These are phyloP conservation scores for Populus ilicifolia DNA, from an alignment of 345 rosid species.

Conservation along the genomic window DNA sequence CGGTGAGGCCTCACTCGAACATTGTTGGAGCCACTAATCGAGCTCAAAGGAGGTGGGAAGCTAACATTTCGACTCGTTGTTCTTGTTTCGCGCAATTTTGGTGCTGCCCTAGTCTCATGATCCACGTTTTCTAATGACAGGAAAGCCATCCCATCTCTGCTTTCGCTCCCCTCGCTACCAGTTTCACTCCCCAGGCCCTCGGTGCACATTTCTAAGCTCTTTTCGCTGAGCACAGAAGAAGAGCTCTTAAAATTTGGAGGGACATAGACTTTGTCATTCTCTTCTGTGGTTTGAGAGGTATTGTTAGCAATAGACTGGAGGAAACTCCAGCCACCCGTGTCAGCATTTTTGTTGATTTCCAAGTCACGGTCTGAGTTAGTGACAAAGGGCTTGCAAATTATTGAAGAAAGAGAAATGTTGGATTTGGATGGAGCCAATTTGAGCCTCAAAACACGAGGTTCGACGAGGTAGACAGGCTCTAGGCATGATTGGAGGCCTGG, in stretches of 20 bases:
- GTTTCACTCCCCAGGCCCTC: constrained; percentile 27
- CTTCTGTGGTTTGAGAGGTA: background rate
- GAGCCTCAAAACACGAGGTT: constrained; percentile 36
- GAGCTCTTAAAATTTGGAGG: constrained; percentile 11
- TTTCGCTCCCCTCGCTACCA: constrained; percentile 16
- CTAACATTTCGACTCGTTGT: constrained; percentile 2
- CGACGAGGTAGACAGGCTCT: constrained; percentile 29
- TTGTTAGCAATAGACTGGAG: constrained; percentile 12
- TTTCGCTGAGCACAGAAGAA: constrained; percentile 4
- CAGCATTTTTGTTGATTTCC: constrained; percentile 7
- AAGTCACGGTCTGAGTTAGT: constrained; percentile 4
- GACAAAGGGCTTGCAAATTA: background rate
- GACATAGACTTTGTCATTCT: constrained; percentile 1
- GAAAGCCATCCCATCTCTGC: constrained; percentile 1
- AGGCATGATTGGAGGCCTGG: constrained; percentile 53
- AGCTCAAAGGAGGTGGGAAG: constrained; percentile 30
- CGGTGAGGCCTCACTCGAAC: constrained; percentile 21
- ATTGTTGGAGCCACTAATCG: constrained; percentile 6
- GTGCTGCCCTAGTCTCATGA: background rate
- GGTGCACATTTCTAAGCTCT: constrained; percentile 27
- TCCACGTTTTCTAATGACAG: background rate
- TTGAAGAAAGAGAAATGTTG: background rate
- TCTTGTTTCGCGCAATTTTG: background rate
- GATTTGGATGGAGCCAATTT: constrained; percentile 36
- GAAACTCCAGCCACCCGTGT: constrained; percentile 22